These are phyloP conservation scores for Mrakia hoshinonis DNA, from an alignment of 768 basidiomycete genomes.

Conservation along the genomic window DNA sequence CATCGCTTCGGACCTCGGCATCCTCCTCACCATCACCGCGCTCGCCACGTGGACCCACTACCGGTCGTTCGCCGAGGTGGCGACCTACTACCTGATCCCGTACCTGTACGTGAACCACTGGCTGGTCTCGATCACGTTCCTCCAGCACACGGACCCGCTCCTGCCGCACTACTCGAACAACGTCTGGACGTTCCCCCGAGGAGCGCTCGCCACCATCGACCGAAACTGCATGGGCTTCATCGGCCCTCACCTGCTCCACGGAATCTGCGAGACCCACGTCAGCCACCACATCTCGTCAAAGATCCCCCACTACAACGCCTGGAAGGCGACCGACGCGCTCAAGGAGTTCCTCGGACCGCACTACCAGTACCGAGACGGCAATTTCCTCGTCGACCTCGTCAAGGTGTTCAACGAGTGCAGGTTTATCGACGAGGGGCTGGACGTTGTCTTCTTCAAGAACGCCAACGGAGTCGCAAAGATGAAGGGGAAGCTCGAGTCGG, in stretches of 20 bases:
- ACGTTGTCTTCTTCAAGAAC: slow-evolving; percentile 82
- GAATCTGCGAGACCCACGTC: slow-evolving; percentile 57
- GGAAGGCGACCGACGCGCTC: slow-evolving; percentile 83
- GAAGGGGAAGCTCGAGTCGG: slow-evolving; percentile 55
- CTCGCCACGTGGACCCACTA: slow-evolving; percentile 52
- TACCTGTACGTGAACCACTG: slow-evolving; percentile 82
- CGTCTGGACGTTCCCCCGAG: slow-evolving; percentile 77
- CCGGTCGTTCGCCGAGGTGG: slow-evolving; percentile 62
- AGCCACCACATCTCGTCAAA: slow-evolving; percentile 86
- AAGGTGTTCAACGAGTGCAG: slow-evolving; percentile 72
- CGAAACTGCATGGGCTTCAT: slow-evolving; percentile 76
- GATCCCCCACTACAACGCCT: slow-evolving; percentile 77
- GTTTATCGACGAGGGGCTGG: slow-evolving; percentile 82
- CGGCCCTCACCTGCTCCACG: slow-evolving; percentile 69
- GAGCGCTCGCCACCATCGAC: slow-evolving; percentile 44
- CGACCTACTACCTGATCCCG: slow-evolving; percentile 72
- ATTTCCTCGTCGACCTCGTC: slow-evolving; percentile 49
- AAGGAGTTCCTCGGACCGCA: slow-evolving; percentile 60
- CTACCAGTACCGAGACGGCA: slow-evolving; percentile 37
- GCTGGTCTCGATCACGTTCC: slow-evolving; percentile 92
- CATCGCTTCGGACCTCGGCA: slow-evolving; percentile 71
- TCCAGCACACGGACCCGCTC: slow-evolving; percentile 93
- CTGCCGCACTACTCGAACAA: slow-evolving; percentile 49
- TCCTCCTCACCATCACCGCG: slow-evolving; percentile 60
- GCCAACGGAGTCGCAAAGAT: slow-evolving; percentile 61